Evolutionary conservation across 805 yeast species (phyloP), one percentile per base, ranked within the genome.

Genomic region (Ogataea neopini): DNA sequence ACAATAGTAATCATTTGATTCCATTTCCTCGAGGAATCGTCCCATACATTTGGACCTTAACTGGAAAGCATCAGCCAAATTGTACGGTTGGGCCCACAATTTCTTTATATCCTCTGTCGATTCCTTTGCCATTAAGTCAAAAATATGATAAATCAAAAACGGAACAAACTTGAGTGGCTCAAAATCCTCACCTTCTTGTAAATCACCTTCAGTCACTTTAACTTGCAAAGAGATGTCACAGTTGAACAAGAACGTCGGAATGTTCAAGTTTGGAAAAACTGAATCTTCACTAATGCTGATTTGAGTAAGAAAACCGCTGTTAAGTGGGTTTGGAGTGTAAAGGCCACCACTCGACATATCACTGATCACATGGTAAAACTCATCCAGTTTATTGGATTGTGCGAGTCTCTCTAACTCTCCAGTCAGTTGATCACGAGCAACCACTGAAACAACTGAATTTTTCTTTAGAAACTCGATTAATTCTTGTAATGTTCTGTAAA

Each of bases 101-200:
- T 9, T 18, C 36, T 23, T 29, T 3, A 43, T 14, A 3, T 40
- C 23, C 9, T 43, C 38, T 3, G 46, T 11, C n/a, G 45, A 39
- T 2, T 35, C 47, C 5, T 18, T 36, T 26, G 44, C 37, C 8
- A 53, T 33, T 35, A 30, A 33, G 15, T 45, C 33, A 14, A 53
- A 43, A 1, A 49, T 20, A n/a, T 20, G 37, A 52, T 84, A 81
- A 56, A 79, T 79, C 30, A 69, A 71, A 40, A 75, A 75, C 58
- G 86, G 84, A 11, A 67, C 75, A 2, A 48, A 53, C 23, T 51
- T 51, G 15, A 44, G 13, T 13, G 3, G 17, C 14, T 30, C 39
- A 29, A 22, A 44, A 11, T 23, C 42, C 10, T 44, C 40, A 18
- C 43, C 35, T 4, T 9, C 34, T 9, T 37, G 14, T 13, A 29